phyloP scores from a whole-genome alignment of 768 basidiomycete species.

The Suillus decipiens region DNA sequence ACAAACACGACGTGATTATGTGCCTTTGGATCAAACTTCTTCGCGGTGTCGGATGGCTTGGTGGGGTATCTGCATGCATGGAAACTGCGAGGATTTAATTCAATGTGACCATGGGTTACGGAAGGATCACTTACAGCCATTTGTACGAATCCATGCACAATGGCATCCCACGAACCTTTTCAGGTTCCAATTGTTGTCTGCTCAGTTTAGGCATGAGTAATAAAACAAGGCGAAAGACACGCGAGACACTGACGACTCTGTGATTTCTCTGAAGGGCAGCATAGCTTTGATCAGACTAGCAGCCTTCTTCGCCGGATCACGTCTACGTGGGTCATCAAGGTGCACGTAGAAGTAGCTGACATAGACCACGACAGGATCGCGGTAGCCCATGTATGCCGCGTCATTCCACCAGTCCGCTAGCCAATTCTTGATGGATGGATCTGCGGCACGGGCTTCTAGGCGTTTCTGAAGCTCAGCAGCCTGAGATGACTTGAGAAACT shows the following conservation, averaged over 20 bases:
- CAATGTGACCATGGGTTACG: background rate
- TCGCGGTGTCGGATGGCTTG: slow-evolving; percentile 80
- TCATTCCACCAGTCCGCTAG: slow-evolving; percentile 99
- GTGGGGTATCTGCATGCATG: slow-evolving; percentile 89
- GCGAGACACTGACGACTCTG: slow-evolving; percentile 63
- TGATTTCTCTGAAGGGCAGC: slow-evolving; percentile 80
- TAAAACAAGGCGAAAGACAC: slow-evolving; percentile 9
- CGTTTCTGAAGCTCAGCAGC: slow-evolving; percentile 75
- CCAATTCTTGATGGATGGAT: slow-evolving; percentile 71
- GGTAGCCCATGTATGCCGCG: slow-evolving; percentile 81
- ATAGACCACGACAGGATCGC: slow-evolving; percentile 88
- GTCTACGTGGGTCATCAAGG: slow-evolving; percentile 57
- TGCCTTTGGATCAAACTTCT: slow-evolving; percentile 69
- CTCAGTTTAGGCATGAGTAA: background rate
- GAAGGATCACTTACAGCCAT: slow-evolving; percentile 66
- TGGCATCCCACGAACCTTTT: slow-evolving; percentile 75
- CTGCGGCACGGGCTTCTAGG: slow-evolving; percentile 71
- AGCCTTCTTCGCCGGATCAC: slow-evolving; percentile 67
- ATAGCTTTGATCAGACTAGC: slow-evolving; percentile 84
- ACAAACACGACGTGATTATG: slow-evolving; percentile 91
- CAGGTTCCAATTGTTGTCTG: slow-evolving; percentile 82
- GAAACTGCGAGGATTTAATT: slow-evolving; percentile 53
- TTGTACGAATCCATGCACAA: slow-evolving; percentile 94
- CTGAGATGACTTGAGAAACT: slow-evolving; percentile 70
- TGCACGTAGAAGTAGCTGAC: slow-evolving; percentile 97